Percentiles rank a stretch among this genome's conserved stretches.
Conservation (phyloP, 2,329 filamentous ascomycete species). For the Penicillium sp. region DNA sequence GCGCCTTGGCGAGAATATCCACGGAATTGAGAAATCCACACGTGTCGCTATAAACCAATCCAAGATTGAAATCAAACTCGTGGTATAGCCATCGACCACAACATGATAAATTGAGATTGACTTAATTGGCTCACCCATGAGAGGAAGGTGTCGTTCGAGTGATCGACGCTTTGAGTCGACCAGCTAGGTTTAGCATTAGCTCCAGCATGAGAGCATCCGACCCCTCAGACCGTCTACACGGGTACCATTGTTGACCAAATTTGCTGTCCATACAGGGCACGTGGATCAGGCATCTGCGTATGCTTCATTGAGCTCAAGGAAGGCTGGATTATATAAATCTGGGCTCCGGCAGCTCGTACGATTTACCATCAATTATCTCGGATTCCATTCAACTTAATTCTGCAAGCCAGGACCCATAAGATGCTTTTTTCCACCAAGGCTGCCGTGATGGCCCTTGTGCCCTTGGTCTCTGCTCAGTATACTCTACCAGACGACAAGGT, state of each 20-base stretch:
- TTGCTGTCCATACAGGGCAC: background rate
- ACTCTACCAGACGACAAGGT: background rate
- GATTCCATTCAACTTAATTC: background rate
- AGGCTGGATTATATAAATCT: background rate
- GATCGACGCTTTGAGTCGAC: too few species aligned
- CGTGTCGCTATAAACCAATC: background rate
- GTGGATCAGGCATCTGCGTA: background rate
- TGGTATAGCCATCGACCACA: background rate
- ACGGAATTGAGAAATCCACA: background rate
- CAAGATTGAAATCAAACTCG: background rate
- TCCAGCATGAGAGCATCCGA: too few species aligned
- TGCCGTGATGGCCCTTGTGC: background rate
- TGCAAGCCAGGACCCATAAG: background rate
- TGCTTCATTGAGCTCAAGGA: background rate
- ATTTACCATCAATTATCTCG: too few species aligned
- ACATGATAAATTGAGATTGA: too few species aligned
- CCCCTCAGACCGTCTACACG: too few species aligned
- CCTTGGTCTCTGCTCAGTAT: background rate
- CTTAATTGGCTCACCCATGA: too few species aligned
- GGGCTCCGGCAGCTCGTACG: too few species aligned
- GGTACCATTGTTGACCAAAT: too few species aligned
- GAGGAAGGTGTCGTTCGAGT: too few species aligned
- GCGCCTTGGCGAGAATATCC: background rate
- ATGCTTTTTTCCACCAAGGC: background rate
- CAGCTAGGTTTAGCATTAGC: too few species aligned